Base-by-base conservation (phyloP, 2,329 filamentous ascomycete species). In the Celoporthe dispersa region DNA sequence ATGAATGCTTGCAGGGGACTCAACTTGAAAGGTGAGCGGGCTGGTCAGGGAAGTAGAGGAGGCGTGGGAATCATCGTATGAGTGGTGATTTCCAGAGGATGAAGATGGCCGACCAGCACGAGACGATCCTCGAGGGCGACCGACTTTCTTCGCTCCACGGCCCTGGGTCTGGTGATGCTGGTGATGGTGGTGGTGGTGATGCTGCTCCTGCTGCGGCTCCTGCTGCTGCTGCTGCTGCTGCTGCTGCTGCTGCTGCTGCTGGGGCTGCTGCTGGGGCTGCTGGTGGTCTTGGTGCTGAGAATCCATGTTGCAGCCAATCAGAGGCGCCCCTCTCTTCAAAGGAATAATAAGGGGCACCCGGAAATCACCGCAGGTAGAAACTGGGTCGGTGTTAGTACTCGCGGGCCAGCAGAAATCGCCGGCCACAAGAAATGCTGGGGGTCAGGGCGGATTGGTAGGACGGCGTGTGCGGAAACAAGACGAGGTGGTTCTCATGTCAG, bases 251-350 rank as follows among this genome's bases (percentile, higher is more conserved):
- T 48, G 48, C 51, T n/a, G 33, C 25, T 44, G 55, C 57, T 60
- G 64, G 37, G 28, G 63, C 44, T n/a, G n/a, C n/a, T 66, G 33
- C 35, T 67, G 64, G 25, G 41, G 64, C n/a, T 67, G 65, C n/a
- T 59, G 64, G 48, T 68, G 67, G 33, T 63, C 41, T 51, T 68
- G 67, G 62, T 68, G 67, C 61, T 70, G 70, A 68, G 68, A 68
- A 51, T 70, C 70, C 70, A 71, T 72, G 59, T 31, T 68, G 70
- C 70, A 72, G 70, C 70, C 70, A 72, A 72, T 72, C 64, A 70
- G 70, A 63, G 44, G 68, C 65, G 44, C 51, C 60, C 55, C 37
- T 64, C 48, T 22, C 35, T n/a, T 37, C 35, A 35, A 61, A 69
- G 41, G 33, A 69, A 69, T 61, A 64, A 60, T 35, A 25, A 51